A percentile compares a stretch with the other conserved stretches of the same genome.
phyloP scores from a whole-genome alignment of 495 filamentous ascomycete species.

The Penicillium salamii region DNA sequence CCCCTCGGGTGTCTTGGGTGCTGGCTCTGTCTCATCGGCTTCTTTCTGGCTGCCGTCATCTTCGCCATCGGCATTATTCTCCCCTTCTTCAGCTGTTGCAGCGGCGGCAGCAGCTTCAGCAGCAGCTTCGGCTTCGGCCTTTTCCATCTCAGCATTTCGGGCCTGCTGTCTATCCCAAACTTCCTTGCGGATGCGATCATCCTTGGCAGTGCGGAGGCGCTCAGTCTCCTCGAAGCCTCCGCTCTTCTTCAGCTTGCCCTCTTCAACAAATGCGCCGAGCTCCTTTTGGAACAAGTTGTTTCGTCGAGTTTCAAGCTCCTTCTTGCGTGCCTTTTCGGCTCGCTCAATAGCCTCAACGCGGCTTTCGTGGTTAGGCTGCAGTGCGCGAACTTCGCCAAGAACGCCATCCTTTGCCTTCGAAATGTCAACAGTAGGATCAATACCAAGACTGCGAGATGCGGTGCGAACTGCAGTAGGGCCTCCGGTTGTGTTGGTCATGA shows the following conservation, averaged over 20 bases:
- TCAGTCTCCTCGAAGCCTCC: slow-evolving; percentile 94
- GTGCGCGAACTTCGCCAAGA: slow-evolving; percentile 85
- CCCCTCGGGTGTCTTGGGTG: neutral
- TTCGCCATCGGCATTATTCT: slow-evolving; percentile 15
- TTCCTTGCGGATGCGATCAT: slow-evolving; percentile 82
- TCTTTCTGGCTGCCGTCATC: slow-evolving; percentile 3
- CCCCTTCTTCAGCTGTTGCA: slow-evolving; percentile 15
- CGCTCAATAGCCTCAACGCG: slow-evolving; percentile 93
- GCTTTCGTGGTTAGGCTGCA: slow-evolving; percentile 93
- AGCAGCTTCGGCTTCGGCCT: slow-evolving; percentile 23
- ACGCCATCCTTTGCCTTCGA: slow-evolving; percentile 83
- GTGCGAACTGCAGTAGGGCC: slow-evolving; percentile 43
- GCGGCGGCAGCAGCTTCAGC: slow-evolving; percentile 20
- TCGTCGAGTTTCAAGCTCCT: slow-evolving; percentile 75
- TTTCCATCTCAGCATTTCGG: slow-evolving; percentile 44
- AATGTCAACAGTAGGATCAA: slow-evolving; percentile 67
- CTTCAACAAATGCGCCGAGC: slow-evolving; percentile 81
- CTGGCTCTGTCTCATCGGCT: neutral
- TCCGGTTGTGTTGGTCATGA: slow-evolving; percentile 58
- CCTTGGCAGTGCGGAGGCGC: slow-evolving; percentile 75
- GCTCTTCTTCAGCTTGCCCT: slow-evolving; percentile 90
- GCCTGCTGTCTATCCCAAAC: slow-evolving; percentile 72
- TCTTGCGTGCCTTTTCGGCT: slow-evolving; percentile 82
- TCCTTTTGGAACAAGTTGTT: slow-evolving; percentile 87
- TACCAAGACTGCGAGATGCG: slow-evolving; percentile 59